Evolutionary conservation across 2,329 filamentous ascomycete genomes (phyloP).

Genomic region (Plenodomus tracheiphilus): DNA sequence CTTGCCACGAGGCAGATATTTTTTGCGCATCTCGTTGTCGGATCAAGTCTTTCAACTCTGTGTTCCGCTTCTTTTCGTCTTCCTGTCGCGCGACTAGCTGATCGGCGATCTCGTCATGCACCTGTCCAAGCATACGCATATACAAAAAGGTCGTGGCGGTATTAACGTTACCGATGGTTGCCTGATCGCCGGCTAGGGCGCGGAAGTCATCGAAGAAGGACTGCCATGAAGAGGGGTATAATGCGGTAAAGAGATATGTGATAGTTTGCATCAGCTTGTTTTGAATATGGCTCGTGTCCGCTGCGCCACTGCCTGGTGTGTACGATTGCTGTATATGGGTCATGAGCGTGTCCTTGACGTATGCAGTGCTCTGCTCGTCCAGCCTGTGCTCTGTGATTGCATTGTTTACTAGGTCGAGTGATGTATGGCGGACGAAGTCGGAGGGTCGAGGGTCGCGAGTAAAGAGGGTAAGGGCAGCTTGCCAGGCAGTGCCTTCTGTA

Average conservation of each 20-base stretch:
- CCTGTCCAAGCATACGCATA: constrained; percentile 81
- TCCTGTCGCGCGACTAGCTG: constrained; percentile 78
- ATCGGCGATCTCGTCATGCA: constrained; percentile 98
- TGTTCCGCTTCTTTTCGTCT: constrained; percentile 81
- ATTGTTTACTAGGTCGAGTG: constrained; percentile 90
- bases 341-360: constrained; percentile 80
- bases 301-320: constrained; percentile 58
- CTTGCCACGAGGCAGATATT: constrained; percentile 87
- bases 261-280: constrained; percentile 97
- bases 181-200: constrained; percentile 68
- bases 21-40: constrained; percentile 85
- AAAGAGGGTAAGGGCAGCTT: constrained; percentile 85
- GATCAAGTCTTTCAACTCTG: constrained; percentile 87
- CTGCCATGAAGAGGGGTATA: constrained; percentile 86
- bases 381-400: constrained; percentile 80
- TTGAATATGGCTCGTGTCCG: constrained; percentile 78
- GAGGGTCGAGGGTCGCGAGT: constrained; percentile 73
- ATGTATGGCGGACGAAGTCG: constrained; percentile 85
- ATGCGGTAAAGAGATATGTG: constrained; percentile 86
- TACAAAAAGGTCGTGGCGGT: constrained; percentile 79
- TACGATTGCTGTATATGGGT: constrained; percentile 80
- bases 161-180: constrained; percentile 65
- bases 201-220: constrained; percentile 90
- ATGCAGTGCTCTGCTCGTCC: constrained; percentile 70
- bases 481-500: constrained; percentile 83